Conservation (phyloP, 768 basidiomycete species). For the Leccinum pellstonianum region DNA sequence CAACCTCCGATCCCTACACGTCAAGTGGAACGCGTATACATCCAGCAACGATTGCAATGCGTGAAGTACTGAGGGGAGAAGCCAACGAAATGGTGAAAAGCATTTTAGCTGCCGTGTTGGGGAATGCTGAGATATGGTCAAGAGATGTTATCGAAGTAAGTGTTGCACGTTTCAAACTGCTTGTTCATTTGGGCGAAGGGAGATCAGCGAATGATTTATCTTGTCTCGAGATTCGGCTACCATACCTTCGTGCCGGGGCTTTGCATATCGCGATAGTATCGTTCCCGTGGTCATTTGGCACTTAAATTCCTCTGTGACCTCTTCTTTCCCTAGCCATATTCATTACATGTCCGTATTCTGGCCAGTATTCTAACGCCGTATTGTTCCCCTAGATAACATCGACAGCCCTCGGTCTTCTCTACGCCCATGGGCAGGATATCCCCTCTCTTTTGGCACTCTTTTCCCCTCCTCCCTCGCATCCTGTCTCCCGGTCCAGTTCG, state of each 20-base stretch:
- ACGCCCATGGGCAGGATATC: conserved; percentile 26
- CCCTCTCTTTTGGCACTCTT: conserved; percentile 24
- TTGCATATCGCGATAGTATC: conserved; percentile 25
- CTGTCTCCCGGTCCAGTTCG: conserved; percentile 10
- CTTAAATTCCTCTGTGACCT: conserved; percentile 27
- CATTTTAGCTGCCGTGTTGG: conserved; percentile 37
- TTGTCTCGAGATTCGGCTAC: conserved; percentile 43
- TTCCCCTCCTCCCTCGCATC: conserved; percentile 2
- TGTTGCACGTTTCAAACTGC: conserved; percentile 5
- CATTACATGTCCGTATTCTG: background rate
- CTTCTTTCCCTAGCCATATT: background rate
- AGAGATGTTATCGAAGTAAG: conserved; percentile 49
- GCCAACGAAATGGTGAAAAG: conserved; percentile 75
- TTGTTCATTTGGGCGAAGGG: conserved; percentile 1
- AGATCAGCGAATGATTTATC: conserved; percentile 40
- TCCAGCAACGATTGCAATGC: conserved; percentile 68
- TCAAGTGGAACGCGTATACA: conserved; percentile 46
- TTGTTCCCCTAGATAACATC: conserved; percentile 22
- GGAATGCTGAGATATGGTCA: conserved; percentile 50
- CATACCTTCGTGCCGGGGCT: background rate
- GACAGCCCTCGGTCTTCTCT: conserved; percentile 31
- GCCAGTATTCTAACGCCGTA: conserved; percentile 19
- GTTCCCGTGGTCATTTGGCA: conserved; percentile 40
- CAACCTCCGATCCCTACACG: conserved; percentile 42
- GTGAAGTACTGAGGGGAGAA: conserved; percentile 57